Evolutionary conservation across 2,329 filamentous ascomycete species (phyloP), one percentile per base, ranked within the genome.

Genomic region (Penicillium expansum): DNA sequence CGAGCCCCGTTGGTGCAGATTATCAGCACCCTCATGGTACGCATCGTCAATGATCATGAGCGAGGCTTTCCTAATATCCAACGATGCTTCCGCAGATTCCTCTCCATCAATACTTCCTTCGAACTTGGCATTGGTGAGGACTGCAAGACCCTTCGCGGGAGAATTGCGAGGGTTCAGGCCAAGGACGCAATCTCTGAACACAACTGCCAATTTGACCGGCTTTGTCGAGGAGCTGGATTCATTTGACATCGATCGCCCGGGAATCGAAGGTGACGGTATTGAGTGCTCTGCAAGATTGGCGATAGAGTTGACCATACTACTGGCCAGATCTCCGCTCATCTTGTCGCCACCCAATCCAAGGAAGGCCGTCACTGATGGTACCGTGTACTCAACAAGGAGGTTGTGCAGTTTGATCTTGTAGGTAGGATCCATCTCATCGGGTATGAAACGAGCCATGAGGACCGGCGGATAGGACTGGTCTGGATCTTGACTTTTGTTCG

Each of bases 371-470:
- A 97, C 74, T 0, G 90, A 91, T 0, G 90, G 84, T 4, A 97
- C 89, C 16, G 88, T 88, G 71, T 99, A 99, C 70, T 99, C 95
- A n/a, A 91, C 74, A 57, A 86, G 88, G 5, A 96, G 65, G 59
- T 96, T 92, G 73, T 89, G 90, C 41, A 97, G 77, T 70, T 96
- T 95, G 56, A 97, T 73, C 71, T 95, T 96, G 63, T 97, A 80
- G 7, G 91, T 86, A 0, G 95, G 93, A 62, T 97, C 93, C 76
- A 95, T 90, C 70, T 97, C 93, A 70, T 97, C 92, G 0, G 91
- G 91, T 62, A 99, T 90, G 77, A 96, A 89, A 48, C 94, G 85
- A 57, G 90, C 85, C 87, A 96, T 96, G 52, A 97, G 72, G 62
- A 92, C 90, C 0, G 87, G 86, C 16, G 74, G 64, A 16, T 57